Evolutionary conservation across 345 rosid genomes (phyloP).

Genomic region (Bruguiera gymnorhiza): DNA sequence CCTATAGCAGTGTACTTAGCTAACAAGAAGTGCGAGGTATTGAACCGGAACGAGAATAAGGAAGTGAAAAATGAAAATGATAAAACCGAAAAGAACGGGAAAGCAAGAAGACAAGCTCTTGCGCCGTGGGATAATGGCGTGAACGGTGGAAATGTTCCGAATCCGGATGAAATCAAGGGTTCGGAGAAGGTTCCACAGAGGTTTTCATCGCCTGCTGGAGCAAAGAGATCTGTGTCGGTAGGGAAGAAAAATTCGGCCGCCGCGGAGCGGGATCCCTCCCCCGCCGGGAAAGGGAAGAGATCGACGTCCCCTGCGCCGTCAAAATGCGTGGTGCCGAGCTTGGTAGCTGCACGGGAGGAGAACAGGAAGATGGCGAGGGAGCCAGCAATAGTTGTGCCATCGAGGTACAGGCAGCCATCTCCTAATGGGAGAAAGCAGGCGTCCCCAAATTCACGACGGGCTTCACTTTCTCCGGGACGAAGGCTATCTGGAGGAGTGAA

Average conservation of each 20-base stretch:
- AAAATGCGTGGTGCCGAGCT: conserved; percentile 85
- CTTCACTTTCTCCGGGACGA: conserved; percentile 76
- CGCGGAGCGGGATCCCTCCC: conserved; percentile 56
- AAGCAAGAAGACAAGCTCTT: conserved; percentile 48
- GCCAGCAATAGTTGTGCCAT: conserved; percentile 83
- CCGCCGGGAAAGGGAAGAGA: conserved; percentile 68
- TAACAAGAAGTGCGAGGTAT: conserved; percentile 33
- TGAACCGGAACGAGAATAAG: conserved; percentile 11
- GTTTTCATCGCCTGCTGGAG: conserved; percentile 75
- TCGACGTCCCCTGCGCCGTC: conserved; percentile 91
- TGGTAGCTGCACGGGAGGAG: conserved; percentile 72
- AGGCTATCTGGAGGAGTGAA: conserved; percentile 72
- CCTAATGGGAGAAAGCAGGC: conserved; percentile 76
- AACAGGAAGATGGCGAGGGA: conserved; percentile 63
- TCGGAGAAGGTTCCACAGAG: conserved; percentile 29
- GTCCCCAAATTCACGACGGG: conserved; percentile 63
- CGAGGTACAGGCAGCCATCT: conserved; percentile 89
- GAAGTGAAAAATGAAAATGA: conserved; percentile 15
- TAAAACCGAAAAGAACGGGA: conserved; percentile 25
- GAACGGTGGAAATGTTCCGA: neutral
- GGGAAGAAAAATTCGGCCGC: no score
- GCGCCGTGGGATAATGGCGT: conserved; percentile 39
- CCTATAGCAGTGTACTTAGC: conserved; percentile 73
- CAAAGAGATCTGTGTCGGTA: conserved; percentile 52
- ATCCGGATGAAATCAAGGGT: conserved; percentile 25